A percentile compares a stretch with the other conserved stretches of the same genome.
Conservation (phyloP, 495 filamentous ascomycete species). For the Aspergillus conjunctus region DNA sequence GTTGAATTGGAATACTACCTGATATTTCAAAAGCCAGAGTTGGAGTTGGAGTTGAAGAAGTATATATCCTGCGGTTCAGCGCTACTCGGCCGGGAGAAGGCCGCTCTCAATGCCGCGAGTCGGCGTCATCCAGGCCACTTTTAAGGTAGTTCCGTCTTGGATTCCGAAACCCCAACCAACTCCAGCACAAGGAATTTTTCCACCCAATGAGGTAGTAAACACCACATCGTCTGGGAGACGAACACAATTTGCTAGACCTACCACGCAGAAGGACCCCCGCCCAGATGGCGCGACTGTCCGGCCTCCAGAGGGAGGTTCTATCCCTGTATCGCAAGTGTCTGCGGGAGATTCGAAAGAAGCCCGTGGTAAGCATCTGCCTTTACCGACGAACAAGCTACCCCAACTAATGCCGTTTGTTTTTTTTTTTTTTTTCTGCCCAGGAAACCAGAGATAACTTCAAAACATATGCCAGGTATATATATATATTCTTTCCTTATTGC, state of each 20-base stretch:
- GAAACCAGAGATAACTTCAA: constrained; percentile 56
- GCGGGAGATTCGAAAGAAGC: constrained; percentile 78
- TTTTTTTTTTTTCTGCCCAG: constrained; percentile 34
- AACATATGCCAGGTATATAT: constrained; percentile 55
- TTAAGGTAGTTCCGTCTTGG: too few species aligned
- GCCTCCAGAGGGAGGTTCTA: constrained; percentile 88
- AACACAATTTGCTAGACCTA: too few species aligned
- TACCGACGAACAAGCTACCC: not conserved
- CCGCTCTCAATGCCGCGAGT: not conserved
- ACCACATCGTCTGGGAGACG: not conserved
- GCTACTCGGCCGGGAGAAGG: constrained; percentile 2
- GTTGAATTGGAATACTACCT: too few species aligned
- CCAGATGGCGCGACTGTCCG: constrained; percentile 67
- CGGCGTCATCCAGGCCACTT: too few species aligned
- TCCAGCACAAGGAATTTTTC: constrained; percentile 8
- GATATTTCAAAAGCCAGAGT: too few species aligned
- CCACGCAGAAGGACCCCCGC: constrained; percentile 17
- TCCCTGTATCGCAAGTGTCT: constrained; percentile 85
- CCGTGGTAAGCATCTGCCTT: constrained; percentile 53
- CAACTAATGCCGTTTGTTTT: not conserved
- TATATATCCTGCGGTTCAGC: not conserved
- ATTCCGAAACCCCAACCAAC: constrained; percentile 5
- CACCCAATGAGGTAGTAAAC: constrained; percentile 17
- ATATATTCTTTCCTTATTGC: not conserved
- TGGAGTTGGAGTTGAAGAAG: not conserved